These are phyloP conservation scores for Omphalea diandra DNA, from an alignment of 441 rosid species.

Conservation along the genomic window DNA sequence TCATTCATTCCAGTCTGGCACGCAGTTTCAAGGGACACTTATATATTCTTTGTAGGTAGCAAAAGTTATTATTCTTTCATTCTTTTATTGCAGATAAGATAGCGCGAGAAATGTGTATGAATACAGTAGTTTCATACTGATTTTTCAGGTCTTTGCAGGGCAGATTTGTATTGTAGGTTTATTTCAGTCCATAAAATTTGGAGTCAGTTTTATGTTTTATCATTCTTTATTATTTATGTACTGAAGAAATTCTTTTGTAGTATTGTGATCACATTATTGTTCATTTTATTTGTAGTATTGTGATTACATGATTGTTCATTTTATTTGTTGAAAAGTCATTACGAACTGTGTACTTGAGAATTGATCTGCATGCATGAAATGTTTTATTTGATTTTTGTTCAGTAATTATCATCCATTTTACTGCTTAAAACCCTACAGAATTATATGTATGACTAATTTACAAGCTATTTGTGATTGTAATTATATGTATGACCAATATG, in stretches of 20 bases:
- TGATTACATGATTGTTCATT: conserved; percentile 19
- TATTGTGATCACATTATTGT: conserved; percentile 17
- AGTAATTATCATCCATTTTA: not conserved
- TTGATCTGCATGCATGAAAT: conserved; percentile 16
- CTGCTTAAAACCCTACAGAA: not conserved
- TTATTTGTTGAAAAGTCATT: conserved; percentile 13
- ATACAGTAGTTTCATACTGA: conserved; percentile 31
- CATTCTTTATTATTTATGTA: conserved; percentile 55
- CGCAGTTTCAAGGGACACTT: conserved; percentile 30
- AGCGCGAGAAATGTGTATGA: conserved; percentile 25
- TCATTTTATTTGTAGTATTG: conserved; percentile 22
- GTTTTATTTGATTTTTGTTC: conserved; percentile 16
- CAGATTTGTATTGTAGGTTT: conserved; percentile 25
- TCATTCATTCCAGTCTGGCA: conserved; percentile 29
- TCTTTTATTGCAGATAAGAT: no score
- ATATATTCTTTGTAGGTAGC: conserved; percentile 65
- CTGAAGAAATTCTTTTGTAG: conserved; percentile 34
- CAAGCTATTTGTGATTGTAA: no score
- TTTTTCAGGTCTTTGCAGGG: conserved; percentile 30
- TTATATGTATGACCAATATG: no score
- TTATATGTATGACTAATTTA: no score
- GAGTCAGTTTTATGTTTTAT: conserved; percentile 26
- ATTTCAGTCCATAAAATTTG: conserved; percentile 25
- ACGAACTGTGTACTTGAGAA: conserved; percentile 23
- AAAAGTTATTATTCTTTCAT: conserved; percentile 52